Conservation (phyloP, 179 eudicot species). For the Beta lomatogona region DNA sequence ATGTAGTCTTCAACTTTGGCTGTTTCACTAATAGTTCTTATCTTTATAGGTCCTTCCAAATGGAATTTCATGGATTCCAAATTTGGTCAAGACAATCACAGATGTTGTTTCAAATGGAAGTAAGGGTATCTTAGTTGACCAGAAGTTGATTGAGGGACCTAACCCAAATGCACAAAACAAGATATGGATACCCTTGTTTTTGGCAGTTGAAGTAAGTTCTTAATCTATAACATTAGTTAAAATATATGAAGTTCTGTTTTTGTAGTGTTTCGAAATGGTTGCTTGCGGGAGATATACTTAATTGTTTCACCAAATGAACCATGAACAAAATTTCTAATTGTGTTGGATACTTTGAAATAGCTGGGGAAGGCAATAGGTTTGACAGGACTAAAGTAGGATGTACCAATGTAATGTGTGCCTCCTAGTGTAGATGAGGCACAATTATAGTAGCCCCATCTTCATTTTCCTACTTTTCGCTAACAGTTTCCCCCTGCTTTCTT, state of each 20-base stretch:
- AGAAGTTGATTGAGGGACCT: slow-evolving; percentile 89
- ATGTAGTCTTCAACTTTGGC: not conserved
- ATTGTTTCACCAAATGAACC: not conserved
- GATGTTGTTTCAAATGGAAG: slow-evolving; percentile 72
- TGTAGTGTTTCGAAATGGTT: not conserved
- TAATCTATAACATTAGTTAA: not conserved
- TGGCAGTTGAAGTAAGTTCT: slow-evolving; percentile 69
- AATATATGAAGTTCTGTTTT: not conserved
- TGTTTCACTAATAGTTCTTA: slow-evolving; percentile 12
- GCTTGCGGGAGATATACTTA: not conserved
- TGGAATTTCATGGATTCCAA: slow-evolving; percentile 86
- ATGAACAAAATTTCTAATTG: not conserved
- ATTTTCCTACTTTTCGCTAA: not conserved
- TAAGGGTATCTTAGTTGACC: slow-evolving; percentile 68
- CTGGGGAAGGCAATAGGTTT: not conserved
- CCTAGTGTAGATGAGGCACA: not conserved
- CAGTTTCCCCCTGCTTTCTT: not conserved
- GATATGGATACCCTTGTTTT: slow-evolving; percentile 64
- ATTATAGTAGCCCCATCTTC: not conserved
- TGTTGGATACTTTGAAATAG: not conserved
- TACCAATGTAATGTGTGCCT: not conserved
- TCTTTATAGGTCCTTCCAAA: slow-evolving; percentile 70
- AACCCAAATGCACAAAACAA: slow-evolving; percentile 82
- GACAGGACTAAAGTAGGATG: not conserved
- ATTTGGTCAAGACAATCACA: slow-evolving; percentile 65